These are phyloP conservation scores for Cylindrodendrum hubeiense DNA, from an alignment of 2,329 filamentous ascomycete genomes.

Conservation along the genomic window DNA sequence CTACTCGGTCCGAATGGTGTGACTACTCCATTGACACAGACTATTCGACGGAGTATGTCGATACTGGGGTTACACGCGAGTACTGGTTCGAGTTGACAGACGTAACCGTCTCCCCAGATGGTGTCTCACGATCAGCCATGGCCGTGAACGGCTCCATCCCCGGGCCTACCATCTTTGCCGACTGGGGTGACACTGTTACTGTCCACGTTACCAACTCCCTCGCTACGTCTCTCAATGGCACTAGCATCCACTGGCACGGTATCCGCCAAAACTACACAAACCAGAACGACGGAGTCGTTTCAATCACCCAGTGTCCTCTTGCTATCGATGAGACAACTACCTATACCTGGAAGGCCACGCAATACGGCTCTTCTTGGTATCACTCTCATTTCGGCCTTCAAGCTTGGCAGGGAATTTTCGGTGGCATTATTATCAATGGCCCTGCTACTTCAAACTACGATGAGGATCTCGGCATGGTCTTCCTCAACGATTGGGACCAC, in stretches of 20 bases:
- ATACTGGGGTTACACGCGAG: constrained; percentile 64
- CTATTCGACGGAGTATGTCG: constrained; percentile 54
- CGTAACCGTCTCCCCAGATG: constrained; percentile 58
- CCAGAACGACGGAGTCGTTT: constrained; percentile 67
- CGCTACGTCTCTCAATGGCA: constrained; percentile 62
- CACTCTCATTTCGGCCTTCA: constrained; percentile 69
- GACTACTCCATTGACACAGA: constrained; percentile 62
- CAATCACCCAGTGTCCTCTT: constrained; percentile 63
- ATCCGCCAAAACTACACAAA: constrained; percentile 68
- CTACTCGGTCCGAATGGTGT: constrained; percentile 56
- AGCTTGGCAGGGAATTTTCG: constrained; percentile 67
- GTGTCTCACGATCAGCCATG: constrained; percentile 54
- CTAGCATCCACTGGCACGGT: constrained; percentile 73
- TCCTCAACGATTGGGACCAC: constrained; percentile 71
- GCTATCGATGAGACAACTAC: constrained; percentile 64
- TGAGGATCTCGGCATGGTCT: constrained; percentile 70
- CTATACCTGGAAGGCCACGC: constrained; percentile 68
- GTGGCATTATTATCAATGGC: constrained; percentile 72
- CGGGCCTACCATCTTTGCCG: constrained; percentile 67
- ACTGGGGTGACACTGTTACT: constrained; percentile 63
- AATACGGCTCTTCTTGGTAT: constrained; percentile 70
- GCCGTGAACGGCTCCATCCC: constrained; percentile 70
- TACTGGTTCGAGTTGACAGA: constrained; percentile 59
- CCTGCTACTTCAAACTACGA: constrained; percentile 71
- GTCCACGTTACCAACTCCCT: constrained; percentile 67